Evolutionary conservation across 2,329 filamentous ascomycete genomes (phyloP).

Genomic region (Apiospora saccharicola): DNA sequence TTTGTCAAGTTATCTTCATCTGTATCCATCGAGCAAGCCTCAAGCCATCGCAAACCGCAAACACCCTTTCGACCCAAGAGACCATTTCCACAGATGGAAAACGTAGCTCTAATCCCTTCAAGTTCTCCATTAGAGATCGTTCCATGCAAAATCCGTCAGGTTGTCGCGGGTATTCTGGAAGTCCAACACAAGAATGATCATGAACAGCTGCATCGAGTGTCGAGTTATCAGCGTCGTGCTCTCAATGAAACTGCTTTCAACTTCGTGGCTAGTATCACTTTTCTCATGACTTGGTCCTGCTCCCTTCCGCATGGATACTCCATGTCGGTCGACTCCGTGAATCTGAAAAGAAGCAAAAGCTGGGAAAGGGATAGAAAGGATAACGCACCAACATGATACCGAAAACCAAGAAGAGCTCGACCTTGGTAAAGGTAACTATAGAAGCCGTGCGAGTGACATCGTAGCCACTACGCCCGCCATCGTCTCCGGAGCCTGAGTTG

Average conservation of each 20-base stretch:
- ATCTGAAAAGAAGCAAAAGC: background rate
- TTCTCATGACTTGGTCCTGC: background rate
- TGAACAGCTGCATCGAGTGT: background rate
- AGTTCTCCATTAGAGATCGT: background rate
- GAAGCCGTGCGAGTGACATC: background rate
- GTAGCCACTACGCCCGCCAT: conserved; percentile 19
- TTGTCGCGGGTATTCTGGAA: background rate
- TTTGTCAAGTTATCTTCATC: background rate
- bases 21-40: background rate
- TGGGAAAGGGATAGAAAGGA: background rate
- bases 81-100: background rate
- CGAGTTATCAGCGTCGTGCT: background rate
- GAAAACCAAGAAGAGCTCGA: background rate
- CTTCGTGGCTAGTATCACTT: background rate
- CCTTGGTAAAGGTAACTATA: background rate
- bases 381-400: conserved; percentile 14
- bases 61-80: background rate
- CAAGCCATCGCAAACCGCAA: background rate
- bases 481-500: background rate
- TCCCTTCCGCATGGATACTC: background rate
- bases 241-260: background rate
- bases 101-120: background rate
- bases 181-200: background rate
- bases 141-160: background rate
- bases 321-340: background rate